Evolutionary conservation across 2,329 filamentous ascomycete genomes (phyloP), one percentile per base, ranked within the genome.

Genomic region (Cordyceps tenuipes): DNA sequence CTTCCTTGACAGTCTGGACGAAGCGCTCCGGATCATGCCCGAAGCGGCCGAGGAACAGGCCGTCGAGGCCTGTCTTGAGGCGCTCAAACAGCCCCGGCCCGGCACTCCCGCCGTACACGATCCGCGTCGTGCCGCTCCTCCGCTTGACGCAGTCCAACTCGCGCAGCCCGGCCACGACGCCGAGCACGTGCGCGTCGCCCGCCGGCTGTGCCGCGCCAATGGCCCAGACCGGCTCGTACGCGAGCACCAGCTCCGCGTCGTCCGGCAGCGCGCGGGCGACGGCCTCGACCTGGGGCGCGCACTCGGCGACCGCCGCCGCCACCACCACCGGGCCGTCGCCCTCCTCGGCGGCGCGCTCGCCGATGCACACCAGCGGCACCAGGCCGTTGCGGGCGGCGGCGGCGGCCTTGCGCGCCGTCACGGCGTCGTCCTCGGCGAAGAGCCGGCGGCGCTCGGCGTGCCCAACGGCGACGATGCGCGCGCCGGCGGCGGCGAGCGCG

Each of bases 171-270:
- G 80, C 79, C 17, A 88, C 85, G 2, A 94, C 89, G 43, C 78
- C 81, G 4, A 87, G 80, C 0, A 95, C 88, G 69, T 95, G 87
- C 63, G 86, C 85, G 19, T 86, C 82, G 8, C 80, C 80, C 0
- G 90, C 90, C 2, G 90, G 90, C 67, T 86, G 77, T 1, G 81
- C 76, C 10, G 89, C 86, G 0, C 90, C 90, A 71, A 94, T 95
- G 0, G 90, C 90, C 90, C 90, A 95, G 1, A 94, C 89, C 8
- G 90, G 90, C 76, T 95, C 90, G 69, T 95, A 95, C 0, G 90
- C 90, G 61, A 95, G 79, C 7, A 93, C 82, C 5, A 94, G 80
- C 52, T 91, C 86, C 0, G 84, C 82, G 17, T 83, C 77, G 12
- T 77, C 76, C 0, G 85, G 80, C 8, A 93, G 75, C n/a, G n/a